Evolutionary conservation across 306 rosid species (phyloP), one percentile per base, ranked within the genome.

Genomic region (Quercus rubra): DNA sequence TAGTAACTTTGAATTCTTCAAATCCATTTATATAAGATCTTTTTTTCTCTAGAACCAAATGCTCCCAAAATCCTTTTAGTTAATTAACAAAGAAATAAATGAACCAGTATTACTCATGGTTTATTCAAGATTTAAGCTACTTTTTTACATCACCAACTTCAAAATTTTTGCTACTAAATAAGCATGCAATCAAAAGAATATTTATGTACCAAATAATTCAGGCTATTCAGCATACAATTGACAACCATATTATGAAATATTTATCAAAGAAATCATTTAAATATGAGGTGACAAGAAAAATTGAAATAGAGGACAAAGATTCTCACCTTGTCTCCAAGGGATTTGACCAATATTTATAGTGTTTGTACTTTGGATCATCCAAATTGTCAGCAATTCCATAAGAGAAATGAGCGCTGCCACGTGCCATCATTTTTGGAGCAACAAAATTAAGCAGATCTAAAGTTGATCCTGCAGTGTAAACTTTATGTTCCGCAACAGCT

Each of bases 341-440:
- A 78, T 93, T 93, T 43, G 96, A 93, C 97, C 97, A 93, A 77
- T 89, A 88, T 75, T 84, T 93, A 89, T 87, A 88, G 86, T 91
- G 97, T 52, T 76, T 77, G 71, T 89, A 91, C 77, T 88, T 84
- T 33, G 94, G 94, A 75, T 89, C 97, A 67, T 89, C 97, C 86
- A 91, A 81, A 77, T 91, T 62, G 78, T 88, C 97, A 41, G 96
- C 98, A 77, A 93, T 86, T 56, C 96, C 97, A 73, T 85, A 89
- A 75, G 97, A 92, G 89, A 89, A 88, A 83, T 92, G 97, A 78
- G 89, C 88, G 74, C 91, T 67, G 31, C 97, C 94, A 62, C 97
- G 93, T 0, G 87, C 87, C 97, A 92, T 91, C 88, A 91, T 88
- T 80, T 91, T 91, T 21, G 97, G 97, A 77, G 97, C 96, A 86